Percentiles rank a stretch among this genome's conserved stretches.
Evolutionary conservation across 176 grass and related monocot genomes (phyloP).

Genomic region (Puccinellia tenuiflora): DNA sequence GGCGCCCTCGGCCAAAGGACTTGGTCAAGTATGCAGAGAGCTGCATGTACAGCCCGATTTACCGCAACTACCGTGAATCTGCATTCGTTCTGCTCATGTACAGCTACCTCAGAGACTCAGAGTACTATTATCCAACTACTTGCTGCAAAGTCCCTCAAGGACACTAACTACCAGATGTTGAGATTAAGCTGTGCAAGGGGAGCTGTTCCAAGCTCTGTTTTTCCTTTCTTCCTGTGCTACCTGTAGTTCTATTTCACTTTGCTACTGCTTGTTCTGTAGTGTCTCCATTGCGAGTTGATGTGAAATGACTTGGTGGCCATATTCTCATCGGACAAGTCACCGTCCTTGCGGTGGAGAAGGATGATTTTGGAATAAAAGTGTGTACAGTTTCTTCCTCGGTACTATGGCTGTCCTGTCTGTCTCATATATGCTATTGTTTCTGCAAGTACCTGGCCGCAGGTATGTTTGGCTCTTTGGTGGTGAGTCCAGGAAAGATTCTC

Average conservation of each 20-base stretch:
- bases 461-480: constrained; percentile 20
- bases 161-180: neutral
- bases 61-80: constrained; percentile 59
- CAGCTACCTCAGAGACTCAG: too few relatives aligned
- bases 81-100: neutral
- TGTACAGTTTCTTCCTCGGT: constrained; percentile 21
- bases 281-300: constrained; percentile 2
- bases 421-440: constrained; percentile 8
- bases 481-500: constrained; percentile 33
- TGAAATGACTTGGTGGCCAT: neutral
- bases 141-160: neutral
- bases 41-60: constrained; percentile 80
- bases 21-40: constrained; percentile 76
- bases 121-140: neutral
- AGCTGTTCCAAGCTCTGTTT: neutral
- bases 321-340: neutral
- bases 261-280: neutral
- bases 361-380: constrained; percentile 30
- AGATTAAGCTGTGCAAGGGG: neutral
- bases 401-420: neutral
- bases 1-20: constrained; percentile 55
- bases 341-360: neutral
- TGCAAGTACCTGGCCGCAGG: constrained; percentile 6
- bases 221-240: neutral
- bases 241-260: neutral